A percentile compares a stretch with the other conserved stretches of the same genome.
Evolutionary conservation across 352 stramenopile species (phyloP).

Genomic region (Globisporangium splendens): DNA sequence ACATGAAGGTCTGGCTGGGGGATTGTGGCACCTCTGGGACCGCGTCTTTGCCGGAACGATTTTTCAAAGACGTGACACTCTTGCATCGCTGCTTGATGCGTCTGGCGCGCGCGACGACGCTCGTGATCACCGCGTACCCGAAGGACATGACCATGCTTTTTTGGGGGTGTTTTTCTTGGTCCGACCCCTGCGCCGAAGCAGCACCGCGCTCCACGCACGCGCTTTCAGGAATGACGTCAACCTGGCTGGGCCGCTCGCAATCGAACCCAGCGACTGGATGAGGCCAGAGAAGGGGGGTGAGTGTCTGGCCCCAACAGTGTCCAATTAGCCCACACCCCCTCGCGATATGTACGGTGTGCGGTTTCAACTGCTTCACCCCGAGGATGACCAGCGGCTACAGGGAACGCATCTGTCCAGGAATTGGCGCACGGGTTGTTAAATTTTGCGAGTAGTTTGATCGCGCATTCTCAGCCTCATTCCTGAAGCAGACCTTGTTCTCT

Average conservation of each 20-base stretch:
- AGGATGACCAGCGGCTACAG: slow-evolving; percentile 1
- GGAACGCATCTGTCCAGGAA: slow-evolving; percentile 1
- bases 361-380: not conserved
- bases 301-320: too few relatives aligned
- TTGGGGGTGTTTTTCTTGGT: not conserved
- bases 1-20: slow-evolving; percentile 4
- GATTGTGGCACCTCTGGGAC: not conserved
- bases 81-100: slow-evolving; percentile 1
- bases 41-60: not conserved
- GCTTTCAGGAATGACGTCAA: slow-evolving; percentile 1
- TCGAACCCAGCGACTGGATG: not conserved
- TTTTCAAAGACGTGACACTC: not conserved
- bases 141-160: slow-evolving; percentile 12
- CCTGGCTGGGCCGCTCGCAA: too few relatives aligned
- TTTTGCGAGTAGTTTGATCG: not conserved
- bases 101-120: slow-evolving; percentile 12
- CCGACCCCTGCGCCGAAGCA: not conserved
- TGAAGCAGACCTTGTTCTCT: not conserved
- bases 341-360: slow-evolving; percentile 1
- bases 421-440: not conserved
- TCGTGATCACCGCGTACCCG: slow-evolving; percentile 10
- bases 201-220: not conserved
- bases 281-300: not conserved
- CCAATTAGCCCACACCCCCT: not conserved
- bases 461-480: too few relatives aligned